Evolutionary conservation across 768 basidiomycete genomes (phyloP), one percentile per base, ranked within the genome.

Genomic region (Clitopilus hobsonii): DNA sequence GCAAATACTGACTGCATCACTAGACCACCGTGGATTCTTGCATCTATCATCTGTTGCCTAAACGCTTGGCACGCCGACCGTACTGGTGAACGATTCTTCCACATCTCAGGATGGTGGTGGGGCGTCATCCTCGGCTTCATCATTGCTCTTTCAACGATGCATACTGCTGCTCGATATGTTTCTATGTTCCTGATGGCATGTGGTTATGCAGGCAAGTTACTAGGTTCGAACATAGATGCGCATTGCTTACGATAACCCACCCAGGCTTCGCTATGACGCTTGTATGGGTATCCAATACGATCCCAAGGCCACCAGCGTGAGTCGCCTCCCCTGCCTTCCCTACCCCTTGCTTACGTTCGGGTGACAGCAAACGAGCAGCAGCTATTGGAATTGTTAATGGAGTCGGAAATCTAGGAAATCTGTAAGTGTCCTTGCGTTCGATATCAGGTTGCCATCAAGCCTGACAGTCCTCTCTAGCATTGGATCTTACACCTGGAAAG

Each of bases 11-110:
- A 27, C 18, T 32, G 58, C 23, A 27, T 16, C 1, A 38, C 36
- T 14, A 86, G 84, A 2, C 85, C 85, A 1, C 85, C 84, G 7
- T 86, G 85, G 85, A 69, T 85, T 16, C 61, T 83, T 14, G 71
- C 82, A 2, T 73, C 80, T 1, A 66, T 81, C 32, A 65, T 78
- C 0, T 81, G 79, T 55, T 71, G 74, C 36, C 53, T 79, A 22
- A 83, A 75, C 60, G 83, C 83, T 0, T 79, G 80, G 78, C 72
- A 85, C 60, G 79, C 80, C 30, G 71, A 86, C 58, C 69, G 69
- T 53, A 82, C 81, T 4, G 84, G 84, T 0, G 85, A 86, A 67
- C 76, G 84, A 4, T 86, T 81, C 69, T 83, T 84, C 73, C 86
- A 87, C 63, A 72, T 79, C 49, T 67, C 70, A 2, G 70, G 64